Evolutionary conservation across 2,329 filamentous ascomycete species (phyloP).

Genomic region (Pestalotiopsis sp.): DNA sequence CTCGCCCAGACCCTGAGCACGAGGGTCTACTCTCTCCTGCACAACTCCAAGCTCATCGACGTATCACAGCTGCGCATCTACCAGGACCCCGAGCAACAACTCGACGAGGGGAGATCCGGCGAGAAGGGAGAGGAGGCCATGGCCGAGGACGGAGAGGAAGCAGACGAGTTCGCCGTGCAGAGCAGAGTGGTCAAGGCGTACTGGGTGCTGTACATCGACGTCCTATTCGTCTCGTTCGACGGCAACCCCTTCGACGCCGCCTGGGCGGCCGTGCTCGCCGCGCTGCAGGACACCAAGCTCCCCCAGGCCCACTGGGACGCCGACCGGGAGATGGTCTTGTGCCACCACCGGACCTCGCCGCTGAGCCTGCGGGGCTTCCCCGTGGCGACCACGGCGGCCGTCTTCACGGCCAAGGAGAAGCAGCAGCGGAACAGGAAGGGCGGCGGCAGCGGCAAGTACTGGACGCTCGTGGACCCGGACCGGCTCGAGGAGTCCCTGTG

Average conservation of each 20-base stretch:
- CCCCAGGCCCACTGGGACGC: constrained; percentile 82
- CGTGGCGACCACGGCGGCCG: constrained; percentile 74
- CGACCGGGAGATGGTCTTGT: constrained; percentile 79
- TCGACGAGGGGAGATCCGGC: constrained; percentile 32
- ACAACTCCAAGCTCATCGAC: constrained; percentile 69
- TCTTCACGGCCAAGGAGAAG: constrained; percentile 71
- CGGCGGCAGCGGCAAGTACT: constrained; percentile 52
- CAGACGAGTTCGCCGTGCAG: constrained; percentile 12
- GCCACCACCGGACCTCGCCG: constrained; percentile 59
- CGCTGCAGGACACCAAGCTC: constrained; percentile 75
- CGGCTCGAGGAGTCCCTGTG: constrained; percentile 86
- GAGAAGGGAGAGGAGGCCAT: constrained; percentile 23
- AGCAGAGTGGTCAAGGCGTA: constrained; percentile 71
- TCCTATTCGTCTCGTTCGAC: constrained; percentile 92
- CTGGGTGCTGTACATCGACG: constrained; percentile 93
- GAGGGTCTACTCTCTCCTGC: constrained; percentile 75
- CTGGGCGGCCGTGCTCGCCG: constrained; percentile 83
- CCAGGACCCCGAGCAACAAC: constrained; percentile 31
- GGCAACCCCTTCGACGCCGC: constrained; percentile 91
- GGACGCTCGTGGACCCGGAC: constrained; percentile 88
- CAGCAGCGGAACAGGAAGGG: constrained; percentile 33
- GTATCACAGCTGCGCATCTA: constrained; percentile 73
- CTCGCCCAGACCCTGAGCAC: constrained; percentile 86
- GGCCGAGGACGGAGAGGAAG: constrained; percentile 17
- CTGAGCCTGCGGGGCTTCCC: constrained; percentile 69